phyloP scores from a whole-genome alignment of 129 eudicot species.

The Lactuca saligna region DNA sequence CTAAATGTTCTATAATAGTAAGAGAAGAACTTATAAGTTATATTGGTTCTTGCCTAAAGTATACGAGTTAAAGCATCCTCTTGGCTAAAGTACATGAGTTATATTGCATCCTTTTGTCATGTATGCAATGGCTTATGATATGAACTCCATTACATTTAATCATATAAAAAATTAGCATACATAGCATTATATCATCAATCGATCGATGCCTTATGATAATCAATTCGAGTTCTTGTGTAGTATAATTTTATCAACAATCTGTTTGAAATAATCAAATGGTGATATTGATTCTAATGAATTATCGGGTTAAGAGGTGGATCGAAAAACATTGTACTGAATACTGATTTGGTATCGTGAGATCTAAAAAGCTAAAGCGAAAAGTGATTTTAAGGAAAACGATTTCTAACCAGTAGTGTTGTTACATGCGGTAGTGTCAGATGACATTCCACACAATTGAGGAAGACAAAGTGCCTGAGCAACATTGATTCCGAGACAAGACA shows the following conservation, averaged over 20 bases:
- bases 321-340: background rate
- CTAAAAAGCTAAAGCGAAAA: background rate
- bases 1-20: no score
- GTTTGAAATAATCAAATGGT: background rate
- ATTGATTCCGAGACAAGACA: conserved; percentile 32
- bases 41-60: no score
- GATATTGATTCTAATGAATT: background rate
- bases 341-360: background rate
- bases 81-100: no score
- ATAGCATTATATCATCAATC: background rate
- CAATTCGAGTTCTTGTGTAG: background rate
- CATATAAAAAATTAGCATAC: background rate
- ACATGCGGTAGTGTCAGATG: conserved; percentile 41
- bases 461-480: conserved; percentile 43
- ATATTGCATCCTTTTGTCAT: no score
- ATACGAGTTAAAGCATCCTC: no score
- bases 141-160: no score
- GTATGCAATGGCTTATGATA: no score
- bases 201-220: background rate
- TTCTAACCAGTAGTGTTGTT: background rate
- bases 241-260: background rate
- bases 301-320: background rate
- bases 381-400: conserved; percentile 3
- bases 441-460: conserved; percentile 39
- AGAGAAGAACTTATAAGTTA: no score